Percentiles rank a stretch among this genome's conserved stretches.
Conservation (phyloP, 1,284 basidiomycete species). For the Nidula niveotomentosa region DNA sequence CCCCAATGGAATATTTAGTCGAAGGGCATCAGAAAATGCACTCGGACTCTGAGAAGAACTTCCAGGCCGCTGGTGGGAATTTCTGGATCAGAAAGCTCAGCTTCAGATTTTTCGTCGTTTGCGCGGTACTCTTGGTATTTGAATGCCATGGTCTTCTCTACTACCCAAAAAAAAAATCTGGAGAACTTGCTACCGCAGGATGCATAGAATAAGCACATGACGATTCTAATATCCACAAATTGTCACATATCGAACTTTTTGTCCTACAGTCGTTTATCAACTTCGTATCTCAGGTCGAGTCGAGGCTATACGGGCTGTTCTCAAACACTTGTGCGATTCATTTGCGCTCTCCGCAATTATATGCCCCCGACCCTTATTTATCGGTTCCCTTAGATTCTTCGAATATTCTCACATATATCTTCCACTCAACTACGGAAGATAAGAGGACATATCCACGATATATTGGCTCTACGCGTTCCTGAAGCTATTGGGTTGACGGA, state of each 20-base stretch:
- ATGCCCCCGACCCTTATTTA: constrained; percentile 12
- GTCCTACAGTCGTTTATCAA: constrained; percentile 15
- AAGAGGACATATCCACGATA: no score
- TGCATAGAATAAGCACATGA: constrained; percentile 21
- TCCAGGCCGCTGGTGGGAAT: constrained; percentile 4
- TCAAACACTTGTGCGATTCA: constrained; percentile 12
- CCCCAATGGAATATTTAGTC: background rate
- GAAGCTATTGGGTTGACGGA: constrained; percentile 19
- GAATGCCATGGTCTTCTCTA: no score
- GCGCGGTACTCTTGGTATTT: constrained; percentile 8
- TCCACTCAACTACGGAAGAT: constrained; percentile 5
- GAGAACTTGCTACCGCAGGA: constrained; percentile 1
- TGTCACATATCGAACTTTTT: constrained; percentile 17
- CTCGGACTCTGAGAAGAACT: background rate
- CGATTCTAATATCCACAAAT: constrained; percentile 14
- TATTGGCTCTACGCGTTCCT: constrained; percentile 10
- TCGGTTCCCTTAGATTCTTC: constrained; percentile 14
- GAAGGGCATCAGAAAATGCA: background rate
- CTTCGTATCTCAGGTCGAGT: constrained; percentile 1
- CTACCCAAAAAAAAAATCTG: no score
- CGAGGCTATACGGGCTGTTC: constrained; percentile 4
- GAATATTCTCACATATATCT: constrained; percentile 17
- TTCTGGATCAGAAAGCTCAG: constrained; percentile 8
- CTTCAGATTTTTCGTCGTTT: constrained; percentile 3
- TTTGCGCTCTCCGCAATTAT: constrained; percentile 17